Evolutionary conservation across 2,329 filamentous ascomycete species (phyloP).

Genomic region (Lasiodiplodia theobromae): DNA sequence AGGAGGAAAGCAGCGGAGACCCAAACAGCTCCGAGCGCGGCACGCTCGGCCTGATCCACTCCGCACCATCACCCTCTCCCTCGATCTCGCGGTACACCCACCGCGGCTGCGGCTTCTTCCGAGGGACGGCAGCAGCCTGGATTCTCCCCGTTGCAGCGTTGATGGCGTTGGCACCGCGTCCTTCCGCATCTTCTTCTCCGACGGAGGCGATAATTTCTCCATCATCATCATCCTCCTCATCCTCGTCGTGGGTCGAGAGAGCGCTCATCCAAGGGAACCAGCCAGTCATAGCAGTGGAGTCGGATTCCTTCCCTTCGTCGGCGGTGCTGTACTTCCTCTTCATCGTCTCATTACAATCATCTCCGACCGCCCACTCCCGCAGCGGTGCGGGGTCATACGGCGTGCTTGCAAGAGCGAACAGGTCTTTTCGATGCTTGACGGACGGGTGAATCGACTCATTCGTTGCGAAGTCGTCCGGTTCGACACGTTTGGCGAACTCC

Average conservation of each 20-base stretch:
- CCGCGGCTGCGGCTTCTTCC: background rate
- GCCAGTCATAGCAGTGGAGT: background rate
- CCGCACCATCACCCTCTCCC: constrained; percentile 11
- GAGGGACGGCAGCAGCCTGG: background rate
- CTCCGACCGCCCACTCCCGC: constrained; percentile 5
- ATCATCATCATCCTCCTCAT: background rate
- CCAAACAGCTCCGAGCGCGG: background rate
- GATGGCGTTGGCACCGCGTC: background rate
- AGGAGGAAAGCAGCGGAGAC: background rate
- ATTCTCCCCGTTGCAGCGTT: background rate
- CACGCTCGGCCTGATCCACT: constrained; percentile 21
- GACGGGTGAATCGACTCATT: constrained; percentile 27
- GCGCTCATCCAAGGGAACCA: background rate
- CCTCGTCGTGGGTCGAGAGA: background rate
- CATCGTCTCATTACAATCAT: background rate
- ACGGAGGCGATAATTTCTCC: background rate
- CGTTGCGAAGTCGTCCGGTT: constrained; percentile 9
- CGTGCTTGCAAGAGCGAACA: constrained; percentile 8
- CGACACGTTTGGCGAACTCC: background rate
- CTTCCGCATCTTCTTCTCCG: background rate
- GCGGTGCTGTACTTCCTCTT: background rate
- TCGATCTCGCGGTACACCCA: constrained; percentile 8
- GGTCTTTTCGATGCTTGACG: constrained; percentile 10
- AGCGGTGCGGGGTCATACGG: constrained; percentile 1
- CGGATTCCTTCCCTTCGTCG: background rate